Base-by-base conservation (phyloP, 2,329 filamentous ascomycete genomes). In the Gliomastix tumulicola region DNA sequence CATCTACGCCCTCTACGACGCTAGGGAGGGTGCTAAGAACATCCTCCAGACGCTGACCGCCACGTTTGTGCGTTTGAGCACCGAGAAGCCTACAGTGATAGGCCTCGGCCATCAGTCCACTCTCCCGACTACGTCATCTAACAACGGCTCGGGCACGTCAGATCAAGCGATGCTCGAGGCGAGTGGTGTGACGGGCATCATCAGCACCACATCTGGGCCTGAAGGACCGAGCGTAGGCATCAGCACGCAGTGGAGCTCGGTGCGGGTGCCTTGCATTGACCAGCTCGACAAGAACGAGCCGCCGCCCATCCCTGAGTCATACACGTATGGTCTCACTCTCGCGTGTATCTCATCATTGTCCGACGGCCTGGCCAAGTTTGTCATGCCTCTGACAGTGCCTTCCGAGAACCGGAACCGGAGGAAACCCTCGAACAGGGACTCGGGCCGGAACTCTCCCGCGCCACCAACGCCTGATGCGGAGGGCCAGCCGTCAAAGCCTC, bases 81-180 rank as follows among this genome's bases (percentile, higher is more conserved):
- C 88, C 0, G 92, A 98, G 54, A 95, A 88, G 51, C 92, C 92
- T 2, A 68, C 76, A 0, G 70, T 94, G 19, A 97, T 98, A 43
- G 92, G 92, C 0, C 74, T 97, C 4, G 83, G 89, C 5, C 82
- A 86, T 43, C 88, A 94, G 48, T 97, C 92, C 2, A 89, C 88
- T 1, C 76, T 90, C 22, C 88, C 92, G 6, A 73, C 75, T 0
- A 71, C 74, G 8, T 16, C 18, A n/a, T 16, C 30, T 3, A 18
- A 32, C n/a, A 20, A n/a, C 21, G 15, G 20, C 12, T n/a, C 25
- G 19, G 30, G 74, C 15, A 72, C 75, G 5, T 69, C 71, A 31
- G 88, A 96, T 42, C 86, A 90, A 57, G 85, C 84, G n/a, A 83
- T 92, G 47, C 71, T 95, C 7, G 90, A 97, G 60, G 85, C 88